Base-by-base conservation (phyloP, 176 grass and related monocot species). In the Neostapfia colusana region DNA sequence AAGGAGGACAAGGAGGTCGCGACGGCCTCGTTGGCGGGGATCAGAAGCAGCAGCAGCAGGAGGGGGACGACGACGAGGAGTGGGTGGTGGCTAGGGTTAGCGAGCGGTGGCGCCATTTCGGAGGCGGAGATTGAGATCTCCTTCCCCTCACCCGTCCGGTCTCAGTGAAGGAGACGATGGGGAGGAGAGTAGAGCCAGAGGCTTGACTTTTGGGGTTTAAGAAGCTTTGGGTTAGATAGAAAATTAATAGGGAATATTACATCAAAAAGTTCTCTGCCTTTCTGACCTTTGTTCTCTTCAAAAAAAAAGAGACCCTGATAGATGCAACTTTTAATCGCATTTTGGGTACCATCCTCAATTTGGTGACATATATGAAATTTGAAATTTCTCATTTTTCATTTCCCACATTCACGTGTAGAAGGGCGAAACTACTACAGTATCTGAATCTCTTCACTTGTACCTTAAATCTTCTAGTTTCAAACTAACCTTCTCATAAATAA, bases 41-140 rank as follows among this genome's bases (percentile, higher is more conserved):
- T n/a, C 50, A 80, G 63, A 37, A 84, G 39, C 18, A 75, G 66
- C n/a, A 84, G 39, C 18, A 75, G 31, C 4, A 85, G 10, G 25
- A 75, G 66, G 8, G 80, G 14, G 34, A 24, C 45, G 50, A 54
- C 7, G 5, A 77, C 43, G 41, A 73, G 59, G 57, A 78, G 46
- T 1, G 0, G 63, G 26, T 10, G 40, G 8, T 12, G 18, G 48
- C 41, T 72, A 46, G 75, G 62, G 69, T 56, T 54, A 11, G 57
- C 39, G 37, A 21, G 53, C 5, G 36, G 70, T 2, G 85, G 75
- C 76, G 81, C 81, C 86, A 88, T 88, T 74, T 17, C 13, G 23
- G 70, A 28, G 68, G 65, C 14, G 75, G 73, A 79, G 79, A 79
- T 42, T 37, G 17, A 9, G 26, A 58, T 58, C 55, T 58, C 55